phyloP scores from a whole-genome alignment of 345 rosid species.

The Euphorbia tirucalli region DNA sequence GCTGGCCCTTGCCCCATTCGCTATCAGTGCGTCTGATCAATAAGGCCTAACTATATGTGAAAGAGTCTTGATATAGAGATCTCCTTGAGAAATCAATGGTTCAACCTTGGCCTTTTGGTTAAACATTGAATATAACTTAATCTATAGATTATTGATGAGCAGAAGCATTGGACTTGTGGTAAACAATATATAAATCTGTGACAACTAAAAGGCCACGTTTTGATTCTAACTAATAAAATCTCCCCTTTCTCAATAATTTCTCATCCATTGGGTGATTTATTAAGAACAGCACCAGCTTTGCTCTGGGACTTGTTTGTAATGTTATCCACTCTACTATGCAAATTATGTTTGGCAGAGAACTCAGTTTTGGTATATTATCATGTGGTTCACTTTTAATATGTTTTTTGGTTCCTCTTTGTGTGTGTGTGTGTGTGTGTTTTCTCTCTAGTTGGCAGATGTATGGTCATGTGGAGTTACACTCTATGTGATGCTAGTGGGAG shows the following conservation, averaged over 20 bases:
- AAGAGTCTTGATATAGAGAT: neutral
- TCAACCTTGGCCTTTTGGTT: neutral
- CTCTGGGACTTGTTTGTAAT: neutral
- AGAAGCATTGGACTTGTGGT: neutral
- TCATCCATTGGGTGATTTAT: neutral
- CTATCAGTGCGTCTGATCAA: too few species aligned
- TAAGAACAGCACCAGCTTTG: neutral
- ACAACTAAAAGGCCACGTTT: neutral
- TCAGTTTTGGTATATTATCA: neutral
- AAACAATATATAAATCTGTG: neutral
- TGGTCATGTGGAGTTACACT: conserved; percentile 99
- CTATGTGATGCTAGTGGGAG: conserved; percentile 91
- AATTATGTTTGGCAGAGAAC: neutral
- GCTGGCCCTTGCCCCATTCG: too few species aligned
- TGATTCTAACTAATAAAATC: neutral
- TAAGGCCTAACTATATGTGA: neutral
- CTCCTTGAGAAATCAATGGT: neutral
- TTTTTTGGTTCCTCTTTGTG: neutral
- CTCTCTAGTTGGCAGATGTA: conserved; percentile 75
- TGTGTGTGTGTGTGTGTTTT: too few species aligned
- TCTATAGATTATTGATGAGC: neutral
- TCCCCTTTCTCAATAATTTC: neutral
- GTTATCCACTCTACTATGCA: neutral
- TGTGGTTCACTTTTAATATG: neutral
- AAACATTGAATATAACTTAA: neutral